Evolutionary conservation across 73 alveolate species (phyloP).

Genomic region (Paramecium octaurelia): DNA sequence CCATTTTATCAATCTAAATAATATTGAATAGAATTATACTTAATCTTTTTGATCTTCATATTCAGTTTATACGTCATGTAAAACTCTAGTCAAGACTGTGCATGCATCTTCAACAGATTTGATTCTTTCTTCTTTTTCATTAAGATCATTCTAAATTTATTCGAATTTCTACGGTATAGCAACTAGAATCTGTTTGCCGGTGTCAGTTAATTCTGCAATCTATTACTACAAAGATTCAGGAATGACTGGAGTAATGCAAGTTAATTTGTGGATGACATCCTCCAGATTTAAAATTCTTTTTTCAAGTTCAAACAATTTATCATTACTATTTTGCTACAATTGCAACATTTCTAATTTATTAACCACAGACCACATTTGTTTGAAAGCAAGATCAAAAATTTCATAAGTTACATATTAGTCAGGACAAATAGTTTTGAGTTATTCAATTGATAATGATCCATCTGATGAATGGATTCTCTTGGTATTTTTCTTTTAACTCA

Average conservation of each 20-base stretch:
- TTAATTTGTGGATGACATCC: constrained; percentile 13
- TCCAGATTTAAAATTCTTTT: constrained; percentile 36
- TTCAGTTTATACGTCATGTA: background rate
- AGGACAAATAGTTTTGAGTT: background rate
- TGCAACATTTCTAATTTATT: constrained; percentile 27
- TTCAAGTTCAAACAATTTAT: constrained; percentile 46
- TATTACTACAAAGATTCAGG: background rate
- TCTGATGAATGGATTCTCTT: background rate
- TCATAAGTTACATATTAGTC: constrained; percentile 41
- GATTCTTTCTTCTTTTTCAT: background rate
- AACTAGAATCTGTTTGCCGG: background rate
- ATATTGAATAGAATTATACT: background rate
- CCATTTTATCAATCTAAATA: background rate
- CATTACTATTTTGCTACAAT: background rate
- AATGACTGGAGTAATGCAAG: background rate
- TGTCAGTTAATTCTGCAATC: background rate
- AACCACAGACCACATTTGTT: constrained; percentile 38
- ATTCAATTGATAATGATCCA: constrained; percentile 13
- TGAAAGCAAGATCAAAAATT: constrained; percentile 40
- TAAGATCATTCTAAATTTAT: background rate
- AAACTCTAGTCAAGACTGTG: background rate
- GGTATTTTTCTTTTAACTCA: constrained; percentile 2
- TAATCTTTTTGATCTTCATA: background rate
- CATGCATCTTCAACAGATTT: constrained; percentile 14
- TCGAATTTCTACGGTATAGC: background rate